A percentile compares a stretch with the other conserved stretches of the same genome.
phyloP scores from a whole-genome alignment of 2,329 filamentous ascomycete species.

The Mollisia scopiformis region DNA sequence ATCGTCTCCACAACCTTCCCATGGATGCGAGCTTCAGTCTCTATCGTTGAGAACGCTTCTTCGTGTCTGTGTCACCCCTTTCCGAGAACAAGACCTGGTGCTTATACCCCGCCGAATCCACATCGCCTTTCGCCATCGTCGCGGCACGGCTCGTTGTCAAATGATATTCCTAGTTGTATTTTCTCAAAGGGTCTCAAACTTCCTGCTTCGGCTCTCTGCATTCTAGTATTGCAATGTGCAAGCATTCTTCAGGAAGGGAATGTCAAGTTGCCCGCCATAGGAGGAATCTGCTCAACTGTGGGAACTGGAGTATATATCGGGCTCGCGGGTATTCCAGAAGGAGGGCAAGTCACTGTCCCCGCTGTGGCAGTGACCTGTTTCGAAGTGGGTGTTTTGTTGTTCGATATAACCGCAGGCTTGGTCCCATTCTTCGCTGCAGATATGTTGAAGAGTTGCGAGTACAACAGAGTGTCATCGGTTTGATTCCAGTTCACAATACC shows the following conservation, averaged over 20 bases:
- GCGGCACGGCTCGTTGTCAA: too few relatives aligned
- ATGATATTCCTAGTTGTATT: too few relatives aligned
- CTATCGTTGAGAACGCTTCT: too few relatives aligned
- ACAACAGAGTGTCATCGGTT: background rate
- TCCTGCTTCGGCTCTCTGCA: too few relatives aligned
- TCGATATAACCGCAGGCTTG: background rate
- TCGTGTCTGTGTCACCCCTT: too few relatives aligned
- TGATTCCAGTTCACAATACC: constrained; percentile 2
- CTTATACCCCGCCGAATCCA: too few relatives aligned
- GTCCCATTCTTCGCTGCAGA: background rate
- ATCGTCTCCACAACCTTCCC: too few relatives aligned
- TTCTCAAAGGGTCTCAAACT: too few relatives aligned
- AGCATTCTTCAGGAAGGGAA: background rate
- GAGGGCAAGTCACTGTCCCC: background rate
- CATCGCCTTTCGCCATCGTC: too few relatives aligned
- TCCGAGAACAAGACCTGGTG: too few relatives aligned
- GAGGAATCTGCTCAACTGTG: background rate
- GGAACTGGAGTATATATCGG: background rate
- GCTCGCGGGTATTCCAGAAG: background rate
- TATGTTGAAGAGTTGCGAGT: background rate
- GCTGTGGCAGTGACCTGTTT: background rate
- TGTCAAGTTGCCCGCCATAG: background rate
- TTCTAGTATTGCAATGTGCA: background rate
- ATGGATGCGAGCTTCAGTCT: too few relatives aligned
- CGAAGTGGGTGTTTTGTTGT: background rate